A percentile compares a stretch with the other conserved stretches of the same genome.
Conservation (phyloP, 2,329 filamentous ascomycete genomes). For the Geosmithia putterillii region DNA sequence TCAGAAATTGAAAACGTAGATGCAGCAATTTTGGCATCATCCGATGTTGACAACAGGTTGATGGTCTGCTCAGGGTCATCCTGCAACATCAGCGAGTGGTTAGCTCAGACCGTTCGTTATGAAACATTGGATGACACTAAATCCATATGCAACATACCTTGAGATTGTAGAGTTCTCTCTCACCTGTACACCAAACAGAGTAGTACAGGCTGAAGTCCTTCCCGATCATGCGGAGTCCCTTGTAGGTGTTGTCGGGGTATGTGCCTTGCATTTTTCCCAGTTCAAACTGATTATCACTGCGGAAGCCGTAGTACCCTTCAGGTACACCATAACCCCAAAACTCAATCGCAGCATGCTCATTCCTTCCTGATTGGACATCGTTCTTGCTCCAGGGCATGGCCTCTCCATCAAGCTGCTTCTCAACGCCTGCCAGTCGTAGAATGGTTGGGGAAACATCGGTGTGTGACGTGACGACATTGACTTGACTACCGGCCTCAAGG, state of each 20-base stretch:
- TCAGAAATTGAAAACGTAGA: conserved; percentile 5
- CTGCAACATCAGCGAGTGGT: conserved; percentile 11
- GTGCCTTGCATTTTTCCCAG: background rate
- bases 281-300: background rate
- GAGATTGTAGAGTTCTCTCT: conserved; percentile 48
- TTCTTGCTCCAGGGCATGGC: conserved; percentile 23
- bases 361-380: background rate
- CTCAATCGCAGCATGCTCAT: conserved; percentile 40
- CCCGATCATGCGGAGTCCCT: conserved; percentile 35
- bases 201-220: conserved; percentile 46
- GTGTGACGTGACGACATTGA: conserved; percentile 32
- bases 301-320: conserved; percentile 1
- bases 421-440: conserved; percentile 16
- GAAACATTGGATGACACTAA: too few relatives aligned
- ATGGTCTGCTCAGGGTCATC: conserved; percentile 31
- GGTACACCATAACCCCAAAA: conserved; percentile 32
- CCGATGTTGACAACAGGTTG: conserved; percentile 4
- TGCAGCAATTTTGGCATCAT: too few relatives aligned
- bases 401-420: conserved; percentile 5
- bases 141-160: too few relatives aligned
- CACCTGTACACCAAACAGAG: conserved; percentile 54
- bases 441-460: conserved; percentile 44
- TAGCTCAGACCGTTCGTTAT: too few relatives aligned
- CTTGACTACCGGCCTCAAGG: conserved; percentile 20
- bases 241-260: conserved; percentile 17